Conservation (phyloP, 306 rosid species). For the Albizia julibrissin region DNA sequence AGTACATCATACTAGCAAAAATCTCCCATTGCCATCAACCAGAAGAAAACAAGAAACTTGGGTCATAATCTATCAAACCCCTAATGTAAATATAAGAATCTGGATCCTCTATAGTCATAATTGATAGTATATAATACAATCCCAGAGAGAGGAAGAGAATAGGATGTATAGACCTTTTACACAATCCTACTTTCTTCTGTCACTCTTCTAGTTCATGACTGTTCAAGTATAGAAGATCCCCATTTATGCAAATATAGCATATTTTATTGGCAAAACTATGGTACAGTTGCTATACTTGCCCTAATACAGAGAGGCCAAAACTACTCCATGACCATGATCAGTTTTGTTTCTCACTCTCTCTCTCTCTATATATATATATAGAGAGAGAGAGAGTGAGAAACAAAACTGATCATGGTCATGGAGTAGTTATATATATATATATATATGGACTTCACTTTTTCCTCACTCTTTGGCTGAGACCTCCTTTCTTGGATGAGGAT, state of each 20-base stretch:
- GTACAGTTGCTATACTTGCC: slow-evolving; percentile 29
- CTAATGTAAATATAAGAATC: not conserved
- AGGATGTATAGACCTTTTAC: not conserved
- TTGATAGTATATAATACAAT: not conserved
- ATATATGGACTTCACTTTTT: slow-evolving; percentile 38
- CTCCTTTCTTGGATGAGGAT: slow-evolving; percentile 48
- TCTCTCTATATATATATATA: no score
- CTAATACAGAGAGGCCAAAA: slow-evolving; percentile 23
- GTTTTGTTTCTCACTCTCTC: not conserved
- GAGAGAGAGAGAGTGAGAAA: no score
- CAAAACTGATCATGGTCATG: no score
- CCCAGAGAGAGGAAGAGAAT: not conserved
- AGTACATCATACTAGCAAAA: slow-evolving; percentile 24
- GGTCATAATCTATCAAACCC: not conserved
- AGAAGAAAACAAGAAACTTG: not conserved
- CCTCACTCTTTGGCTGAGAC: slow-evolving; percentile 46
- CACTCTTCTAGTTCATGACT: not conserved
- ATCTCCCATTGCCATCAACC: not conserved
- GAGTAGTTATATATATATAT: not conserved
- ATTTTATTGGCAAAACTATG: slow-evolving; percentile 36
- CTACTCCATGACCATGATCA: not conserved
- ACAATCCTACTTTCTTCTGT: not conserved
- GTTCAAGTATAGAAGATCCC: not conserved
- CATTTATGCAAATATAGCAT: slow-evolving; percentile 16
- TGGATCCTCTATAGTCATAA: not conserved